phyloP scores from a whole-genome alignment of 768 basidiomycete species.

The Inosperma sp. region DNA sequence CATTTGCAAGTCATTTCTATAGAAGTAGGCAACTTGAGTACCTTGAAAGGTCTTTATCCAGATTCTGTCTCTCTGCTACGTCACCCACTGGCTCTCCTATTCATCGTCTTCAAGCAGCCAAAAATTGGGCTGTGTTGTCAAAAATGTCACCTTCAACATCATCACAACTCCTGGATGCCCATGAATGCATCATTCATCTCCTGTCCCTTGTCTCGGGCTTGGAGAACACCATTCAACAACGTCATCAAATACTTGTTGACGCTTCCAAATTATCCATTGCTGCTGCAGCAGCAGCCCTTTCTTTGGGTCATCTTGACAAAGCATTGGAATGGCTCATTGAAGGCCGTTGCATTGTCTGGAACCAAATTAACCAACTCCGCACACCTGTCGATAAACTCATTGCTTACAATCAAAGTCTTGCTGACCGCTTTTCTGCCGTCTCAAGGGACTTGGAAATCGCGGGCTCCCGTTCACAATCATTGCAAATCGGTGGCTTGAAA shows the following conservation, averaged over 20 bases:
- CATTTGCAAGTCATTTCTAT: too few species aligned
- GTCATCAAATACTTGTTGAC: conserved; percentile 2
- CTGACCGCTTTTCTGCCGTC: conserved; percentile 10
- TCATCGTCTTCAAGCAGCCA: too few species aligned
- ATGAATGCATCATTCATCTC: too few species aligned
- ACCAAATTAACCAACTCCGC: conserved; percentile 22
- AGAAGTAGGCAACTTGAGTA: too few species aligned
- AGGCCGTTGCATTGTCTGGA: conserved; percentile 28
- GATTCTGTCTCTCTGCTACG: too few species aligned
- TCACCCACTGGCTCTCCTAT: too few species aligned
- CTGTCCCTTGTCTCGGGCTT: too few species aligned
- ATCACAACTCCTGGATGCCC: too few species aligned
- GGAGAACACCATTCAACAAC: conserved; percentile 4
- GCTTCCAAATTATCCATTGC: not conserved
- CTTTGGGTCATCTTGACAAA: not conserved
- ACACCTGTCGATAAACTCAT: conserved; percentile 21
- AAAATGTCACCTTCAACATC: too few species aligned
- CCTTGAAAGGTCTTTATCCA: too few species aligned
- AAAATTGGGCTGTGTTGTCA: too few species aligned
- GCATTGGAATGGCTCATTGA: conserved; percentile 34
- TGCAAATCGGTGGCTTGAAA: too few species aligned
- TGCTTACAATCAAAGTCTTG: conserved; percentile 9
- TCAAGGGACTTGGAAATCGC: conserved; percentile 11
- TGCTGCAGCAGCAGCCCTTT: conserved; percentile 1
- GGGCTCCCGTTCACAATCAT: not conserved